These are phyloP conservation scores for Oryza punctata DNA, from an alignment of 176 grass and related monocot genomes.

Conservation along the genomic window DNA sequence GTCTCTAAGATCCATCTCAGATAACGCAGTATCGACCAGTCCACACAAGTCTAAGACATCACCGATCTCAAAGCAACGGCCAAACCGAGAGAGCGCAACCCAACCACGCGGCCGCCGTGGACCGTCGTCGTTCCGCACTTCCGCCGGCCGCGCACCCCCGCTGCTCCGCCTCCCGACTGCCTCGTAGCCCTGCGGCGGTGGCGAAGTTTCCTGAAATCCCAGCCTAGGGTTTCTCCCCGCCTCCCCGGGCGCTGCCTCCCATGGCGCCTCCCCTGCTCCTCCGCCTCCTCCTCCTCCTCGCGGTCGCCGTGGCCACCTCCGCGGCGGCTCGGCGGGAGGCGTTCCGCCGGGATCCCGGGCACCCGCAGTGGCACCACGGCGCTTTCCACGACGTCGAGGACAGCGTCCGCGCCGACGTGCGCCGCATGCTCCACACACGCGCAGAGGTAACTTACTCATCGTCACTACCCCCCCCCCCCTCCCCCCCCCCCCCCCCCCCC, in stretches of 20 bases:
- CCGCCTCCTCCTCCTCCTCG: slow-evolving; percentile 37
- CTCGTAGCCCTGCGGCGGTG: slow-evolving; percentile 12
- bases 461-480: not conserved
- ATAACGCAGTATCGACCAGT: not conserved
- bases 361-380: slow-evolving; percentile 87
- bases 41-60: slow-evolving; percentile 25
- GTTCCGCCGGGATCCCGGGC: slow-evolving; percentile 85
- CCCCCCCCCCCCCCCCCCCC: not conserved
- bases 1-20: too few relatives aligned
- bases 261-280: slow-evolving; percentile 26
- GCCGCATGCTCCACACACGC: slow-evolving; percentile 91
- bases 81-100: not conserved
- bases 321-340: slow-evolving; percentile 50
- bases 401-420: slow-evolving; percentile 79
- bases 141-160: slow-evolving; percentile 2
- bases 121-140: slow-evolving; percentile 1
- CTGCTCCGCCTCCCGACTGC: not conserved
- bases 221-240: slow-evolving; percentile 34
- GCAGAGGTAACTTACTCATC: slow-evolving; percentile 60
- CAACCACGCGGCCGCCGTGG: slow-evolving; percentile 31
- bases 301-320: slow-evolving; percentile 16
- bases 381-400: slow-evolving; percentile 87
- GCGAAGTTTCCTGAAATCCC: slow-evolving; percentile 27
- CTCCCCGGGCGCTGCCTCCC: not conserved
- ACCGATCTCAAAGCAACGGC: slow-evolving; percentile 39